phyloP scores from a whole-genome alignment of 345 rosid species.

The Bruguiera sexangula region DNA sequence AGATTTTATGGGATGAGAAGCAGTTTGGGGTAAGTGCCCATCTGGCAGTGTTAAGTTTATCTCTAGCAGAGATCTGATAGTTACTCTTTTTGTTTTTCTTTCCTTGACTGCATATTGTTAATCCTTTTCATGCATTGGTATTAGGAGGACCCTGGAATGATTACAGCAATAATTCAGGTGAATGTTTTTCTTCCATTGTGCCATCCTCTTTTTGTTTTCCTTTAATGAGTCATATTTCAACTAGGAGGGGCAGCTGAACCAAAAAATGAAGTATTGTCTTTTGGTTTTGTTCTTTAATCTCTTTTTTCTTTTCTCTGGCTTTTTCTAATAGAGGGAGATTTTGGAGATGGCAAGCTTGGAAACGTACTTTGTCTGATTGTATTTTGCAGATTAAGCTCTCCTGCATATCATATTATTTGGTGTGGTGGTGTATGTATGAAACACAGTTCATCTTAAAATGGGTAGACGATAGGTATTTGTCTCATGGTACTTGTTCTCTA shows the following conservation, averaged over 20 bases:
- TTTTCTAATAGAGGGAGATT: conserved; percentile 19
- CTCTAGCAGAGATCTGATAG: background rate
- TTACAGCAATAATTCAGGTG: conserved; percentile 27
- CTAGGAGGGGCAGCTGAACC: no score
- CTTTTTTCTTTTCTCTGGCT: background rate
- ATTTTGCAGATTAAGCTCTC: background rate
- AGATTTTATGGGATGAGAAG: conserved; percentile 30
- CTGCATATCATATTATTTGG: background rate
- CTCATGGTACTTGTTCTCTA: background rate
- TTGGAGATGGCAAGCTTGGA: conserved; percentile 22
- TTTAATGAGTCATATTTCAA: background rate
- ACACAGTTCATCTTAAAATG: background rate
- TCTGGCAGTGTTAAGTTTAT: background rate
- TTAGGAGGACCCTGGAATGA: conserved; percentile 22
- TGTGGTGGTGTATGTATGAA: background rate
- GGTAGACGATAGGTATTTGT: background rate
- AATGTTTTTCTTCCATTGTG: no score
- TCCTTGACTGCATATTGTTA: background rate
- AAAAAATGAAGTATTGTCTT: background rate
- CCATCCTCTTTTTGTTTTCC: background rate
- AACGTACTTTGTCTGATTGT: background rate
- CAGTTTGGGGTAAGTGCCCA: conserved; percentile 19
- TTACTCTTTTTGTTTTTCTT: background rate
- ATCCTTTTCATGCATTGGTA: background rate
- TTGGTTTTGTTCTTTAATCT: background rate